Evolutionary conservation across 177 flowering plant species (phyloP).

Genomic region (Vitis hybrid): DNA sequence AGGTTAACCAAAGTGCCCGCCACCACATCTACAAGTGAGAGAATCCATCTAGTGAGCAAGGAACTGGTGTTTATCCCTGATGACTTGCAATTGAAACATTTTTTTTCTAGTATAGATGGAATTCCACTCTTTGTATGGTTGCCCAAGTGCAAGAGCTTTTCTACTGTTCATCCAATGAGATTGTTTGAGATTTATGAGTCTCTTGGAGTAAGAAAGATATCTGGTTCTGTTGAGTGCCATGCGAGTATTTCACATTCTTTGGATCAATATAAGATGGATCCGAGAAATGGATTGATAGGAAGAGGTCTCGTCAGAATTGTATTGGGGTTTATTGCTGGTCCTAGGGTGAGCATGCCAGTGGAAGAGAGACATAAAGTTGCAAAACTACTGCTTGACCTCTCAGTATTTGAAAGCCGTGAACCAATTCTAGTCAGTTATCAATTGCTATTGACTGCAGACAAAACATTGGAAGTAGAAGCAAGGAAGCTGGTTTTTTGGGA

Average conservation of each 20-base stretch:
- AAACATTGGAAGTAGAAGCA: background rate
- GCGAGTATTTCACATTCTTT: background rate
- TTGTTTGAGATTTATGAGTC: background rate
- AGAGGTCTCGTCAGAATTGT: constrained; percentile 7
- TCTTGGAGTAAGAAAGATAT: constrained; percentile 9
- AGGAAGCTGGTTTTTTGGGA: constrained; percentile 10
- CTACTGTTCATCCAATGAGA: background rate
- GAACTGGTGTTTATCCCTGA: constrained; percentile 6
- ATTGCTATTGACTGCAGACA: background rate
- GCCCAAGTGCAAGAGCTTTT: background rate
- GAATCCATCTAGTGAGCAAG: background rate
- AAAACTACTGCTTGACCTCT: background rate
- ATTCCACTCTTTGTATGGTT: constrained; percentile 13
- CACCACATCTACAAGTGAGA: background rate
- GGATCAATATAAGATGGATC: background rate
- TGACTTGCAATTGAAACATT: constrained; percentile 12
- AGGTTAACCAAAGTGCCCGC: constrained; percentile 3
- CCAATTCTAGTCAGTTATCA: background rate
- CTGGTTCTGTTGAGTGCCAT: background rate
- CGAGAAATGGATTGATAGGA: constrained; percentile 3
- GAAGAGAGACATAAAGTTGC: constrained; percentile 6
- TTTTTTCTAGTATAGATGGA: background rate
- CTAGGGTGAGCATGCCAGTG: background rate
- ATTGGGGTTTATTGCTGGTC: constrained; percentile 6
- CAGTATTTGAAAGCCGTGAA: constrained; percentile 2